Percentiles rank a stretch among this genome's conserved stretches.
Conservation (phyloP, 257 asterid species). For the Parsonsia alboflavescens region DNA sequence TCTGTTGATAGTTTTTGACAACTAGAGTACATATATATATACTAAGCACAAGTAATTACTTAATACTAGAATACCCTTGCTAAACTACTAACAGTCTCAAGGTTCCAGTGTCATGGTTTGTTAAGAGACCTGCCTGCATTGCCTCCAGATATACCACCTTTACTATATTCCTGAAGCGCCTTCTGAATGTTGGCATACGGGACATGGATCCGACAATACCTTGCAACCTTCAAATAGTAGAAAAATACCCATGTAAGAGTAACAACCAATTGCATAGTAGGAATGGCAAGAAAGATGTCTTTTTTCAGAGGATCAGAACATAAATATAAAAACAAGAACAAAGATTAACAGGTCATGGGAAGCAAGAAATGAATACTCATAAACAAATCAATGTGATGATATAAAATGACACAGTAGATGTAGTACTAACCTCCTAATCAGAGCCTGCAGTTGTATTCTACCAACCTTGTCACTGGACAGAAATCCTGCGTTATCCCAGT, state of each 20-base stretch:
- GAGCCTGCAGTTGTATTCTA: conserved; percentile 78
- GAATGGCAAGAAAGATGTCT: not conserved
- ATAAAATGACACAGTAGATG: not conserved
- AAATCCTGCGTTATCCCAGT: conserved; percentile 68
- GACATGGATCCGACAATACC: conserved; percentile 79
- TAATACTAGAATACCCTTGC: too few species aligned
- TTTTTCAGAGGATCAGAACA: not conserved
- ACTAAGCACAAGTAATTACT: too few species aligned
- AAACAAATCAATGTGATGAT: too few species aligned
- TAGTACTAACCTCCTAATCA: conserved; percentile 59
- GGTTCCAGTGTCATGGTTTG: conserved; percentile 11
- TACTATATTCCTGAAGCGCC: conserved; percentile 63
- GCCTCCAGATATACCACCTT: conserved; percentile 59
- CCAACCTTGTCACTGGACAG: conserved; percentile 63
- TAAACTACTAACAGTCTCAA: too few species aligned
- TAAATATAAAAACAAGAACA: not conserved
- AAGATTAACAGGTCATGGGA: not conserved
- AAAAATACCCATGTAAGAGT: not conserved
- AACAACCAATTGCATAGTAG: not conserved
- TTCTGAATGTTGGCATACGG: conserved; percentile 67
- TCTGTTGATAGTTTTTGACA: too few species aligned
- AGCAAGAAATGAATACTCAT: not conserved
- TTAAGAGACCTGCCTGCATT: conserved; percentile 32
- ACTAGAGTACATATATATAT: too few species aligned
- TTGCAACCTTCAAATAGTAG: conserved; percentile 44